Conservation (phyloP, 805 yeast species). For the Wickerhamomyces rabaulensis region DNA sequence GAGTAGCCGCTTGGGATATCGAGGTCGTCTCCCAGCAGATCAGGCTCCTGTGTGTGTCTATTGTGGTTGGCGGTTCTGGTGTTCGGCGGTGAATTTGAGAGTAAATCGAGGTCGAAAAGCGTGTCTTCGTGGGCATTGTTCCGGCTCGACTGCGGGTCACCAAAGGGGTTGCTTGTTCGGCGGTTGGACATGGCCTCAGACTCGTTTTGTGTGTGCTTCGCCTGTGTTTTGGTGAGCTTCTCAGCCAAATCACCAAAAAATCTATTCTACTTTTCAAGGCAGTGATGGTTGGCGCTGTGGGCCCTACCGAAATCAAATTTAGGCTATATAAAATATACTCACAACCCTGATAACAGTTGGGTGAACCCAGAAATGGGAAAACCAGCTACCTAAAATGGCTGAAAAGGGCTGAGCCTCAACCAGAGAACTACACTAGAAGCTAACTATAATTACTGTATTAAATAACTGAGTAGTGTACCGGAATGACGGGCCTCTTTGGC, state of each 20-base stretch:
- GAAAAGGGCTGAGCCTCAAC: neutral
- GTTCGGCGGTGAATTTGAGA: constrained; percentile 7
- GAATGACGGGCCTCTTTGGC: neutral
- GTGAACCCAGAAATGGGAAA: too few species aligned
- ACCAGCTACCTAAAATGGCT: too few species aligned
- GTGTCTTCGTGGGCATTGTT: constrained; percentile 19
- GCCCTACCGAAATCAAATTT: neutral
- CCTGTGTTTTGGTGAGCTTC: neutral
- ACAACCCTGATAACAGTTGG: too few species aligned
- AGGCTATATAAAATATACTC: too few species aligned
- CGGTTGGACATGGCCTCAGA: neutral
- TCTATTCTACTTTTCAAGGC: neutral
- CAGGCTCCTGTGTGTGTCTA: constrained; percentile 1
- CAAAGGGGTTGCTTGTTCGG: constrained; percentile 1
- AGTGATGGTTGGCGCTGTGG: neutral
- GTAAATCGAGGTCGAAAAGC: constrained; percentile 35
- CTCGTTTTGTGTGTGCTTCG: neutral
- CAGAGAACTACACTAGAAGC: neutral
- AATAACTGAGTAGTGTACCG: neutral
- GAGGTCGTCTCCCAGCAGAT: constrained; percentile 14
- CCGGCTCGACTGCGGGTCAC: neutral
- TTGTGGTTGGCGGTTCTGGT: constrained; percentile 7
- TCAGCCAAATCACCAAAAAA: neutral
- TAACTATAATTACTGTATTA: too few species aligned
- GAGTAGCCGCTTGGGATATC: constrained; percentile 12